Evolutionary conservation across 306 rosid species (phyloP).

Genomic region (Quercus engelmannii): DNA sequence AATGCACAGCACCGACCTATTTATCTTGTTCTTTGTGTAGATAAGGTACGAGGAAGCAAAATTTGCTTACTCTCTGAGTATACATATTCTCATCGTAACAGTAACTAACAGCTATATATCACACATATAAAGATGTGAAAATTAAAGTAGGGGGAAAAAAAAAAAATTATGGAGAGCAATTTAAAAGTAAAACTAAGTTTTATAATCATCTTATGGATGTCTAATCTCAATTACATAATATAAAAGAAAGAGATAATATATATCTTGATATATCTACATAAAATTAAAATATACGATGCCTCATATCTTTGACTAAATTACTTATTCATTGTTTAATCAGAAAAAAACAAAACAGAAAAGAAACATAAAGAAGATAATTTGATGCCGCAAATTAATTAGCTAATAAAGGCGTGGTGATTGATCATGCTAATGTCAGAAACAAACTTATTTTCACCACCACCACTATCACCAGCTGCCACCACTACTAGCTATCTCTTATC

Average conservation of each 20-base stretch:
- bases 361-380: neutral
- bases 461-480: slow-evolving; percentile 21
- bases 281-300: neutral
- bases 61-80: neutral
- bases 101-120: slow-evolving; percentile 5
- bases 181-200: neutral
- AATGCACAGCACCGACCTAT: slow-evolving; percentile 2
- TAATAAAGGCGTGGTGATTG: slow-evolving; percentile 17
- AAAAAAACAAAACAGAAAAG: neutral
- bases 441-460: slow-evolving; percentile 22
- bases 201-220: neutral
- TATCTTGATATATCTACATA: neutral
- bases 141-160: neutral
- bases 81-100: neutral
- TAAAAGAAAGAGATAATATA: slow-evolving; percentile 11
- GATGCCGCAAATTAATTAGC: slow-evolving; percentile 27
- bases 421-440: neutral
- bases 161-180: neutral
- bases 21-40: neutral
- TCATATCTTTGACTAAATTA: slow-evolving; percentile 22
- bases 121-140: neutral
- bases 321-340: slow-evolving; percentile 10
- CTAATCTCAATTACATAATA: neutral
- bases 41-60: slow-evolving; percentile 9
- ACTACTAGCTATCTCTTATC: slow-evolving; percentile 10